These are phyloP conservation scores for Linanthus parryae DNA, from an alignment of 148 eudicot species.

Conservation along the genomic window DNA sequence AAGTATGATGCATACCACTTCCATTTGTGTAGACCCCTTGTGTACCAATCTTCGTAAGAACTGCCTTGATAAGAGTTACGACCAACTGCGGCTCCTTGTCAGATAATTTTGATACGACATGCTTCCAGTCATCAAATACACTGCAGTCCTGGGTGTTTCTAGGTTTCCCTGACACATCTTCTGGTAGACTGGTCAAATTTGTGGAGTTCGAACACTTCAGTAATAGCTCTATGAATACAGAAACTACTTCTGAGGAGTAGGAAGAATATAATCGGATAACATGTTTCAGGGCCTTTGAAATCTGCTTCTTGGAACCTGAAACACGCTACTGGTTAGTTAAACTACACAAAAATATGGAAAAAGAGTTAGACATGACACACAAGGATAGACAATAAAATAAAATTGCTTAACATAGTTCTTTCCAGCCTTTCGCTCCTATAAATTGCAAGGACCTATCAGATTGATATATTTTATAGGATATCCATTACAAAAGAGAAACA, in stretches of 20 bases:
- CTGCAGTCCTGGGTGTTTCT: constrained; percentile 24
- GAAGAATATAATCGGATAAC: constrained; percentile 61
- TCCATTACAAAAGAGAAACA: too few species aligned
- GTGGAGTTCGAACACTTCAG: constrained; percentile 44
- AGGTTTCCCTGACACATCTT: constrained; percentile 26
- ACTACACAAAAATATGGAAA: too few species aligned
- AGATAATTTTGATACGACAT: constrained; percentile 58
- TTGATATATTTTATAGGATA: too few species aligned
- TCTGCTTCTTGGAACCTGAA: constrained; percentile 70
- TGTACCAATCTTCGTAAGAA: constrained; percentile 56
- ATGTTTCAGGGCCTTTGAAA: constrained; percentile 36
- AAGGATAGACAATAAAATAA: not conserved
- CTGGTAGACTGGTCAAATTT: constrained; percentile 22
- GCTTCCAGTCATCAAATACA: constrained; percentile 71
- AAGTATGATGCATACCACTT: constrained; percentile 37
- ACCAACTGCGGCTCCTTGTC: constrained; percentile 67
- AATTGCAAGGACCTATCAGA: too few species aligned
- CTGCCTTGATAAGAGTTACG: constrained; percentile 48
- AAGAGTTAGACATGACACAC: not conserved
- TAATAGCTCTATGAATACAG: constrained; percentile 51
- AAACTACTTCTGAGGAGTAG: constrained; percentile 56
- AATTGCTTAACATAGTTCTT: not conserved
- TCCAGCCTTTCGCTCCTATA: not conserved
- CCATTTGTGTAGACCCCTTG: constrained; percentile 29
- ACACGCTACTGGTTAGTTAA: not conserved